Base-by-base conservation (phyloP, 1,284 basidiomycete genomes). In the Papiliotrema nemorosa region DNA sequence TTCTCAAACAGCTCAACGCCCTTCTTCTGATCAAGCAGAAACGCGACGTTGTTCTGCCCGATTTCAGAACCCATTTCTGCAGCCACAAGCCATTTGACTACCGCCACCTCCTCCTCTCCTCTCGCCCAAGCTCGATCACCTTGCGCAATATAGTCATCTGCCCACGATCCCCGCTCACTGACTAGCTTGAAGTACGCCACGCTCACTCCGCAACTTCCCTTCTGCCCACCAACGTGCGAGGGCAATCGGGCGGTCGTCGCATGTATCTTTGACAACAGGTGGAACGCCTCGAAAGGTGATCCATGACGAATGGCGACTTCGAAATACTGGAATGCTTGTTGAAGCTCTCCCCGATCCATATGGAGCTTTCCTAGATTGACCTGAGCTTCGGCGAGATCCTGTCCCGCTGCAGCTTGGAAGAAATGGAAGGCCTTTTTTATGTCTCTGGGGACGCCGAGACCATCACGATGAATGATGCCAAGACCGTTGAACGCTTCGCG, bases 41-140 rank as follows among this genome's bases (percentile, higher is more conserved):
- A 96, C 0, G 93, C 96, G 10, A 99, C 78, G 65, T 98, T 98
- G 71, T 93, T 97, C 77, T 97, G 93, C 2, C 90, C 94, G 33
- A 86, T 81, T 73, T 98, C 94, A 47, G 83, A 86, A 0, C 96
- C 96, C 58, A 88, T 79, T 76, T 98, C 96, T 4, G 90, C 90
- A 31, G 91, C 87, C 47, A 96, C 81, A 86, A 88, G 92, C 88
- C 92, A 97, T 43, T 87, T 84, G n/a, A 96, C 75, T 75, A 96
- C 53, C 4, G 75, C 75, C 54, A 74, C 67, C 21, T 70, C 67
- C 49, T 84, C 80, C 7, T 86, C 85, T 2, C 83, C 86, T 4
- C 81, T 77, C 62, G 80, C 79, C 88, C 91, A 92, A 9, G 84
- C 82, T 47, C 79, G 76, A 67, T 94, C 90, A 1, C 89, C 91